Evolutionary conservation across 495 filamentous ascomycete species (phyloP), one percentile per base, ranked within the genome.

Genomic region (Penicillium longicatenatum): DNA sequence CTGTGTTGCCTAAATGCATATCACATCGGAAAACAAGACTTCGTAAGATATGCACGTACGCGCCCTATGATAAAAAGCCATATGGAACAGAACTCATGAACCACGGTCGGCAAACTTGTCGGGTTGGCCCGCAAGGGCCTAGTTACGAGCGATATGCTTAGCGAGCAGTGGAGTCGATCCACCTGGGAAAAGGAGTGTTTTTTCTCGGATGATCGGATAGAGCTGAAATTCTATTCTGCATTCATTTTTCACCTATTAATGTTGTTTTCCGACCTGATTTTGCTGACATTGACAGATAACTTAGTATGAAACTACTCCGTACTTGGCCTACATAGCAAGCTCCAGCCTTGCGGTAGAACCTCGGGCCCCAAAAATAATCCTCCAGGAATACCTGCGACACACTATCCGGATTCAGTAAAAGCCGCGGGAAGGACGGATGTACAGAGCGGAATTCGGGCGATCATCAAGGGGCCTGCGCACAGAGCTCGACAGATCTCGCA

Each of bases 61-160:
- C 20, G 30, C 43, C 43, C 44, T 44, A 48, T 20, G 11, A 9
- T 30, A 17, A 49, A 14, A 55, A 55, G n/a, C 44, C 31, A 55
- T 39, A 26, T 19, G 26, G 47, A 17, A 59, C 11, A 46, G 20
- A 65, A 26, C 21, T 45, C 50, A 46, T 33, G 44, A 64, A 58
- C 64, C 61, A 66, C 54, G 61, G 63, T 67, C 60, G 58, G 58
- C 64, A 60, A 62, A 62, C 53, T 48, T 43, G 64, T 64, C 67
- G 64, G 67, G 50, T 60, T 67, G 60, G 54, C 61, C 67, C 67
- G 67, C 67, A 65, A 67, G 57, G 64, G 59, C 59, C 51, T 51
- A 46, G 49, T 33, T 44, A 33, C 30, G 24, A 24, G 52, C 57
- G 49, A 60, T 69, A 65, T 67, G 62, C 55, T 65, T 65, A 62